Evolutionary conservation across 2,329 filamentous ascomycete genomes (phyloP), one percentile per base, ranked within the genome.

Genomic region (Exophiala alcalophila): DNA sequence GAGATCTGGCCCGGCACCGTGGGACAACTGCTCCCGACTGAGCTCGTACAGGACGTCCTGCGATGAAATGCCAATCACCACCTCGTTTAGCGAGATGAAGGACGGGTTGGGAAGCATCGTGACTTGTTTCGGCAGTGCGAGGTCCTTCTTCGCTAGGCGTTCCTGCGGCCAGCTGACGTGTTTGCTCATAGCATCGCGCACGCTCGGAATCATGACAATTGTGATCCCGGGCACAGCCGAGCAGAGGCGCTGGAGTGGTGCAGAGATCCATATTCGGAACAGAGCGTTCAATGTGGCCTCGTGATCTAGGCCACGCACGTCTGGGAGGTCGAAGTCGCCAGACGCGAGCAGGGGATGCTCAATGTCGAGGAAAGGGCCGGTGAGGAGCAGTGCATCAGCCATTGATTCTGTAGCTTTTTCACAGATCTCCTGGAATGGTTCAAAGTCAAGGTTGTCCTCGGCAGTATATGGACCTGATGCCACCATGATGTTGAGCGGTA

Each of bases 391-490:
- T 3, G 80, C 78, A 61, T 98, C 92, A 8, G 83, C 85, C 52
- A 79, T 82, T 15, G 75, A 78, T 52, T 87, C 80, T 11, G 80
- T 81, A 6, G 90, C 89, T 57, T 83, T 82, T 54, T 77, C 76
- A 61, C 91, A 91, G 11, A 98, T 74, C 20, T 86, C 80, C 57
- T 89, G 81, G 2, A 98, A 71, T 5, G 91, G 85, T 58, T 94
- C 86, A 60, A 90, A 98, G 53, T 89, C 84, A 31, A 98, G 80
- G 59, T 94, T 94, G 58, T 91, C 86, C 55, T 97, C 90, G 2
- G 89, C 81, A 0, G 90, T 95, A 65, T 94, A 98, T 0, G 92
- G 92, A 0, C 92, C 92, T 0, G 88, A 79, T 2, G 84, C 87
- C 45, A 91, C 75, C 25, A 96, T 65, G 36, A 94, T 71, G 56